A percentile compares a stretch with the other conserved stretches of the same genome.
Evolutionary conservation across 2,329 filamentous ascomycete genomes (phyloP).

Genomic region (Davidsoniella virescens): DNA sequence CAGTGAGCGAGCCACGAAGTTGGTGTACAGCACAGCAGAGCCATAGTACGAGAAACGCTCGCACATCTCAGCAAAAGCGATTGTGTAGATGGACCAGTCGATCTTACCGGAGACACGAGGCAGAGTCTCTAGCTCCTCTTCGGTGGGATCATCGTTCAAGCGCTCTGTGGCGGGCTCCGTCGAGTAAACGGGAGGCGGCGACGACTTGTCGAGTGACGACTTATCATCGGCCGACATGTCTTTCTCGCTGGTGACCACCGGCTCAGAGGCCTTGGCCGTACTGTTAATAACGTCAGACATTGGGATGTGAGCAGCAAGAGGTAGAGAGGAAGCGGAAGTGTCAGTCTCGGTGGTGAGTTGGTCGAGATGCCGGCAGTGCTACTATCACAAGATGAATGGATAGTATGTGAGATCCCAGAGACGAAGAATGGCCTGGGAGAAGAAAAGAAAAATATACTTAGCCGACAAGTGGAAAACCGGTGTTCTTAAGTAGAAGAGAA

Average conservation of each 20-base stretch:
- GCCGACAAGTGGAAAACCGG: too few relatives aligned
- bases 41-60: constrained; percentile 70
- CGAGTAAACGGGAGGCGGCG: constrained; percentile 14
- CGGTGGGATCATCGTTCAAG: constrained; percentile 33
- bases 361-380: too few relatives aligned
- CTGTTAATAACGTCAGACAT: background rate
- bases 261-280: constrained; percentile 2
- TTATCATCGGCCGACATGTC: constrained; percentile 2
- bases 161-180: constrained; percentile 17
- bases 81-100: constrained; percentile 48
- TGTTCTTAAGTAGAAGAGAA: too few relatives aligned
- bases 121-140: constrained; percentile 45
- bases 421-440: background rate
- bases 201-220: constrained; percentile 13
- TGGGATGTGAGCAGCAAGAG: background rate
- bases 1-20: constrained; percentile 43
- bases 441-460: too few relatives aligned
- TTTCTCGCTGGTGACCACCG: background rate
- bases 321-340: background rate
- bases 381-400: too few relatives aligned
- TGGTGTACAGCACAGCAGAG: constrained; percentile 50
- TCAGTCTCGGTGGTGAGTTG: too few relatives aligned
- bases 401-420: too few relatives aligned
- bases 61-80: constrained; percentile 58
- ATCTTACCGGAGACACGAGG: constrained; percentile 47